These are phyloP conservation scores for Amylocarpus encephaloides DNA, from an alignment of 2,329 filamentous ascomycete species.

Conservation along the genomic window DNA sequence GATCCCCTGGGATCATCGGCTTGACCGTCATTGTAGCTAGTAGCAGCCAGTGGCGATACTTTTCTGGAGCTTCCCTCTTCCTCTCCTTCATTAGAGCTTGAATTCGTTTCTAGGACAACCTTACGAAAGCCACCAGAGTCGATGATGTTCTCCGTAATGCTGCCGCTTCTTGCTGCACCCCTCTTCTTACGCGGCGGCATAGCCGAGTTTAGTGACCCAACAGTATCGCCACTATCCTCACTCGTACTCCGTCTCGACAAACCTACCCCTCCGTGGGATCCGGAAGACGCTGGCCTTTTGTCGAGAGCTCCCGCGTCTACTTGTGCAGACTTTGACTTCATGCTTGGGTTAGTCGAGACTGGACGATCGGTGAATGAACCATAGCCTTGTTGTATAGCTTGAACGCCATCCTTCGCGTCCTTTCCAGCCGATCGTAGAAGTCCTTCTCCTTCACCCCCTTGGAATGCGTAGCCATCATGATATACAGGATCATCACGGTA, in stretches of 20 bases:
- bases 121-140: constrained; percentile 70
- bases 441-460: constrained; percentile 48
- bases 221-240: constrained; percentile 28
- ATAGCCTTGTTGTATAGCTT: constrained; percentile 51
- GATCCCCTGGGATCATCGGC: neutral
- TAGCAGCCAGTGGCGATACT: neutral
- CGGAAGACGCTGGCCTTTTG: constrained; percentile 2
- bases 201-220: constrained; percentile 26
- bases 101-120: constrained; percentile 65
- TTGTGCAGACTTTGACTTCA: constrained; percentile 1
- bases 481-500: constrained; percentile 33
- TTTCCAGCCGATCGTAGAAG: constrained; percentile 47
- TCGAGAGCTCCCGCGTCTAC: neutral
- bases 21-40: neutral
- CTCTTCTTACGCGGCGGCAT: constrained; percentile 32
- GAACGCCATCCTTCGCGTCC: constrained; percentile 59
- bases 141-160: constrained; percentile 72
- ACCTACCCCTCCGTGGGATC: neutral
- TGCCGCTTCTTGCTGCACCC: constrained; percentile 60
- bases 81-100: constrained; percentile 29
- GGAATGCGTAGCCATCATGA: constrained; percentile 35
- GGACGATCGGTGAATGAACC: constrained; percentile 36
- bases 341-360: constrained; percentile 1
- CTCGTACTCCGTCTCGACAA: constrained; percentile 17
- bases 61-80: constrained; percentile 3